Conservation (phyloP, 2,329 filamentous ascomycete species). For the Metarhizium rileyi region DNA sequence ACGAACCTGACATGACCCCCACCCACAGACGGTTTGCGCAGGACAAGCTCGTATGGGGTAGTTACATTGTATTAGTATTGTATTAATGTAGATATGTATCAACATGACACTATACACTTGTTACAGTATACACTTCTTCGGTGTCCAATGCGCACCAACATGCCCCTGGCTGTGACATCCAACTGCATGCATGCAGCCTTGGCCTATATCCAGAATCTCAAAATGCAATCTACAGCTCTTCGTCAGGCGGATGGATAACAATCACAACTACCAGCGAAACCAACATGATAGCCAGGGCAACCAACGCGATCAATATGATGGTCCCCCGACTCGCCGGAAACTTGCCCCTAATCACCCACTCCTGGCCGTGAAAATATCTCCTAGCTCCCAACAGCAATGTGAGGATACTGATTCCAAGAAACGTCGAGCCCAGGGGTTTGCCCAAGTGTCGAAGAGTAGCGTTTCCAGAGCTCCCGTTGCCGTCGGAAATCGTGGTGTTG, state of each 20-base stretch:
- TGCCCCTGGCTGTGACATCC: too few species aligned
- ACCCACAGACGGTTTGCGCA: too few species aligned
- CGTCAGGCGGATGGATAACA: conserved; percentile 35
- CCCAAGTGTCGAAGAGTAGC: conserved; percentile 52
- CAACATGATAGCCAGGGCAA: conserved; percentile 55
- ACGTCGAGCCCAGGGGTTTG: conserved; percentile 66
- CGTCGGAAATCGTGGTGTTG: conserved; percentile 50
- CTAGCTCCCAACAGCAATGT: conserved; percentile 69
- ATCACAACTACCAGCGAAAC: conserved; percentile 50
- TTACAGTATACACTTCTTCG: too few species aligned
- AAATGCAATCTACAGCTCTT: conserved; percentile 9
- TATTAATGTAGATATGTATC: too few species aligned
- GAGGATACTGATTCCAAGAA: conserved; percentile 65
- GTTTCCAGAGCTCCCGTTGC: conserved; percentile 22
- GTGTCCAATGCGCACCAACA: background rate
- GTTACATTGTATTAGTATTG: too few species aligned
- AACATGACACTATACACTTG: too few species aligned
- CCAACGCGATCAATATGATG: conserved; percentile 56
- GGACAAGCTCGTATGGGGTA: too few species aligned
- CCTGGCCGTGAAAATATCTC: conserved; percentile 67
- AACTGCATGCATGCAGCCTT: too few species aligned
- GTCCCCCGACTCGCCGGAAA: conserved; percentile 72
- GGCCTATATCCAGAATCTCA: background rate
- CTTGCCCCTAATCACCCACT: conserved; percentile 71
- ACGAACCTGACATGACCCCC: too few species aligned